A percentile compares a stretch with the other conserved stretches of the same genome.
These are phyloP conservation scores for Vigna angularis DNA, from an alignment of 306 rosid species.

Conservation along the genomic window DNA sequence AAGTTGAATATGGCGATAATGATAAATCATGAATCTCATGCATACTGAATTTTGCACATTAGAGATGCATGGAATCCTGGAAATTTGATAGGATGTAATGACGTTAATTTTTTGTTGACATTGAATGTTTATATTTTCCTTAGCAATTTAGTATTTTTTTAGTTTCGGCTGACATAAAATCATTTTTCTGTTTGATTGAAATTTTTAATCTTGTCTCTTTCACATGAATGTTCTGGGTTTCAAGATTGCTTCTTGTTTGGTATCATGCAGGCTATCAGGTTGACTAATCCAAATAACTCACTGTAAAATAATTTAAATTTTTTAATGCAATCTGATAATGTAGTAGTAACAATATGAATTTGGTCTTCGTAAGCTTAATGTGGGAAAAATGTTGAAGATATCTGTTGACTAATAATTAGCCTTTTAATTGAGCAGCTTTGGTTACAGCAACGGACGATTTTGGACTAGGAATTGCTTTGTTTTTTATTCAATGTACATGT, in stretches of 20 bases:
- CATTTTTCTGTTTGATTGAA: neutral
- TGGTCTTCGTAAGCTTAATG: neutral
- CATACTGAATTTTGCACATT: neutral
- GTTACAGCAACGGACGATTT: neutral
- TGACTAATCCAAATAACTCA: constrained; percentile 1
- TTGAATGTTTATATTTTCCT: no score
- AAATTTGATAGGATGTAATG: neutral
- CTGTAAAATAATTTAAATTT: neutral
- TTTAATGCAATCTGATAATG: neutral
- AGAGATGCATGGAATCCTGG: neutral
- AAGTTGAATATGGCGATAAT: neutral
- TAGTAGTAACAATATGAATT: constrained; percentile 2
- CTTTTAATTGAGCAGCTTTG: constrained; percentile 21
- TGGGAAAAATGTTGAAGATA: neutral
- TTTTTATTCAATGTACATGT: neutral
- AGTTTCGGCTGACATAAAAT: neutral
- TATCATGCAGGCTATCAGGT: neutral
- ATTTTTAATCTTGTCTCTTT: neutral
- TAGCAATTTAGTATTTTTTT: neutral
- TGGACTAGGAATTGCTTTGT: constrained; percentile 12
- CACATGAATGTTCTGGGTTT: neutral
- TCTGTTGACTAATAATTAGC: neutral
- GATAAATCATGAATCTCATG: neutral
- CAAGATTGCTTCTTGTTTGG: constrained; percentile 8
- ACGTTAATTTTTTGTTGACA: neutral